These are phyloP conservation scores for Wickerhamomyces sydowiorum DNA, from an alignment of 805 yeast species.

Conservation along the genomic window DNA sequence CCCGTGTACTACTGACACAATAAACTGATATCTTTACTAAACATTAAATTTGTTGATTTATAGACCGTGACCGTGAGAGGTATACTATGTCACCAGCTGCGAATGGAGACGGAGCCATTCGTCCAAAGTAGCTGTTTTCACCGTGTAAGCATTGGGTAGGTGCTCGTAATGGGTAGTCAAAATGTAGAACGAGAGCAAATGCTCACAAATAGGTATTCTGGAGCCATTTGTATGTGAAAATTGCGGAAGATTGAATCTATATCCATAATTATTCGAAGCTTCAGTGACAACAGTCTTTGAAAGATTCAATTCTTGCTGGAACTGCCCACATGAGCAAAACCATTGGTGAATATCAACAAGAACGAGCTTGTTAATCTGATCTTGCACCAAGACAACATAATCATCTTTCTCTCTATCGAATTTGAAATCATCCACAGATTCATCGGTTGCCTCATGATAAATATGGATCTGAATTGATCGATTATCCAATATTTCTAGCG, in stretches of 20 bases:
- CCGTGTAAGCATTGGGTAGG: not conserved
- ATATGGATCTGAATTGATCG: not conserved
- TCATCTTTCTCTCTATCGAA: not conserved
- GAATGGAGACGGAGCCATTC: not conserved
- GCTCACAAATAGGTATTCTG: conserved; percentile 10
- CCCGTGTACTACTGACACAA: too few species aligned
- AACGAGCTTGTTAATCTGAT: not conserved
- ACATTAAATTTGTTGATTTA: too few species aligned
- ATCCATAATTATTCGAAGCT: not conserved
- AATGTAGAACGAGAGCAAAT: conserved; percentile 2
- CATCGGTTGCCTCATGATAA: not conserved
- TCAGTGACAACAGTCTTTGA: not conserved
- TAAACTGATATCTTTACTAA: too few species aligned
- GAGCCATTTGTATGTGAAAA: too few species aligned
- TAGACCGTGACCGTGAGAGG: too few species aligned
- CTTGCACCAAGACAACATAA: not conserved
- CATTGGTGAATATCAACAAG: conserved; percentile 11
- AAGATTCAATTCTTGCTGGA: not conserved
- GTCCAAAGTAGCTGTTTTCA: not conserved
- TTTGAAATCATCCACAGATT: too few species aligned
- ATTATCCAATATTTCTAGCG: conserved; percentile 3
- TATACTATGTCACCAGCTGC: too few species aligned
- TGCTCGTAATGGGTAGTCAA: not conserved
- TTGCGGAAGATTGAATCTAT: not conserved
- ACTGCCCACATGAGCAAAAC: conserved; percentile 15